Conservation (phyloP, 2,329 filamentous ascomycete species). For the Colletotrichum liaoningense region DNA sequence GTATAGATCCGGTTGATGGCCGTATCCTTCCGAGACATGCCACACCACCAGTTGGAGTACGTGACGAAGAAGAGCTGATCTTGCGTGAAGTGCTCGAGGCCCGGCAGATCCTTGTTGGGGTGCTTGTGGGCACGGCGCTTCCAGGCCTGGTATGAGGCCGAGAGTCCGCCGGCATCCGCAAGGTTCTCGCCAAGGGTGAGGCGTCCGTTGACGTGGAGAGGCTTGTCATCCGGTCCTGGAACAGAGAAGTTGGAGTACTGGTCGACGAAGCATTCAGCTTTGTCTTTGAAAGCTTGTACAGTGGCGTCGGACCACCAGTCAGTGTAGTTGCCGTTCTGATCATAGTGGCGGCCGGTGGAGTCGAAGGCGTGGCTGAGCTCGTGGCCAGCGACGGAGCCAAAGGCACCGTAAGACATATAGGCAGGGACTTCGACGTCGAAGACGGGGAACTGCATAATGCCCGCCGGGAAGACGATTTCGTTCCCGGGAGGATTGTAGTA, state of each 20-base stretch:
- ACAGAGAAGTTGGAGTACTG: conserved; percentile 74
- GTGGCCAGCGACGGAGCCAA: conserved; percentile 75
- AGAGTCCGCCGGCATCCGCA: conserved; percentile 75
- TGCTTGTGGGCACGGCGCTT: conserved; percentile 64
- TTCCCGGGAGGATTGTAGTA: conserved; percentile 75
- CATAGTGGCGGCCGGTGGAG: conserved; percentile 72
- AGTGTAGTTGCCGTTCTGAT: conserved; percentile 72
- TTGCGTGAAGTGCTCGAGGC: conserved; percentile 70
- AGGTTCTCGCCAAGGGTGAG: conserved; percentile 78
- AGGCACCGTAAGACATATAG: conserved; percentile 76
- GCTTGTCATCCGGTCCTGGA: conserved; percentile 64
- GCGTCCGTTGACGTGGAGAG: conserved; percentile 71
- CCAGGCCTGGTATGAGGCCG: conserved; percentile 74
- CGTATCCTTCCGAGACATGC: conserved; percentile 69
- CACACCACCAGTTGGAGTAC: conserved; percentile 75
- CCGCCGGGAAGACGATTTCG: conserved; percentile 76
- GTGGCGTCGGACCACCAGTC: conserved; percentile 76
- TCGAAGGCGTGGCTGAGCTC: conserved; percentile 80
- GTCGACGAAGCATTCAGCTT: conserved; percentile 74
- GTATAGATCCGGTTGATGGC: conserved; percentile 68
- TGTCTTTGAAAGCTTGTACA: conserved; percentile 66
- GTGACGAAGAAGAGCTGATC: conserved; percentile 78
- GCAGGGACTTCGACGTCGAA: conserved; percentile 72
- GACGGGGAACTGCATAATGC: conserved; percentile 76
- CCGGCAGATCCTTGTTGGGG: conserved; percentile 67